Percentiles rank a stretch among this genome's conserved stretches.
Evolutionary conservation across 2,329 filamentous ascomycete genomes (phyloP).

Genomic region (Diaporthe ampelina): DNA sequence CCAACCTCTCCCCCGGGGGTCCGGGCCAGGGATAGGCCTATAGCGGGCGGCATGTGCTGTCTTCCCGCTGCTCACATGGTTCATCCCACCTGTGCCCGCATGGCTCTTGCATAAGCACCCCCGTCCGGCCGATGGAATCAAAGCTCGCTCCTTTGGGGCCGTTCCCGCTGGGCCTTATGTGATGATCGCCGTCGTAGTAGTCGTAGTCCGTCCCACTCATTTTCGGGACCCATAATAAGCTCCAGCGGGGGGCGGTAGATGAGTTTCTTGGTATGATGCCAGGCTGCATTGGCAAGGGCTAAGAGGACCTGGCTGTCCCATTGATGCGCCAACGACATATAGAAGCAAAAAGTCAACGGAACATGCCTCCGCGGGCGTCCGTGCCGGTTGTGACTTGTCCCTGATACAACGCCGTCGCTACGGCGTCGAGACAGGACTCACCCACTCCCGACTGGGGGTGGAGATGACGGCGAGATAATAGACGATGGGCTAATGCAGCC

Average conservation of each 20-base stretch:
- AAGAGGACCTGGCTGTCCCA: background rate
- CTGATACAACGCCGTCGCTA: background rate
- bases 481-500: constrained; percentile 26
- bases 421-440: constrained; percentile 28
- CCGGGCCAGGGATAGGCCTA: constrained; percentile 2
- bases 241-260: constrained; percentile 14
- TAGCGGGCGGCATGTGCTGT: background rate
- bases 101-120: background rate
- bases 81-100: constrained; percentile 24
- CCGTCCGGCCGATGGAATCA: background rate
- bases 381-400: background rate
- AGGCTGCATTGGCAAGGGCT: background rate
- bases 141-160: background rate
- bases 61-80: constrained; percentile 1
- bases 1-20: background rate
- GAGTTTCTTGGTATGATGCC: constrained; percentile 14
- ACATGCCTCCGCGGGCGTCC: background rate
- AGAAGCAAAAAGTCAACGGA: background rate
- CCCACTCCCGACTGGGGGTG: background rate
- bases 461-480: constrained; percentile 25
- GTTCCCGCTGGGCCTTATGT: background rate
- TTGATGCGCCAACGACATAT: background rate
- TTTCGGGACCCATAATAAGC: constrained; percentile 14
- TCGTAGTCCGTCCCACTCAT: background rate
- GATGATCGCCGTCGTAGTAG: background rate